These are phyloP conservation scores for Lupinus albus DNA, from an alignment of 306 rosid species.

Conservation along the genomic window DNA sequence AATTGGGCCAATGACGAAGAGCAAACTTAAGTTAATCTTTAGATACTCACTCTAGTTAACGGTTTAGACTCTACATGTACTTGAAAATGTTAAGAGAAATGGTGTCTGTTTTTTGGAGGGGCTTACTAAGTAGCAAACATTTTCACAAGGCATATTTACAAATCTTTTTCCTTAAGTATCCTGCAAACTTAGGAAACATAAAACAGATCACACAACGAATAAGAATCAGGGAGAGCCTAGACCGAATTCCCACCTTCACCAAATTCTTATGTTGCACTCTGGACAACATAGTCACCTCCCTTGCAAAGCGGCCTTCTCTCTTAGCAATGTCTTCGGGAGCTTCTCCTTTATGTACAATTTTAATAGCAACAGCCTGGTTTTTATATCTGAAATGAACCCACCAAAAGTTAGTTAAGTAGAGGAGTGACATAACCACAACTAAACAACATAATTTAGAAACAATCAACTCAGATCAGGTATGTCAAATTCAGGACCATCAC, in stretches of 20 bases:
- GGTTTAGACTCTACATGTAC: no score
- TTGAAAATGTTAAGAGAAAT: no score
- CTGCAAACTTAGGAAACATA: background rate
- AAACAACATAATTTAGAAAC: background rate
- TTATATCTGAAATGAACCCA: conserved; percentile 61
- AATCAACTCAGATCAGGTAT: conserved; percentile 36
- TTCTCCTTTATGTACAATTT: conserved; percentile 83
- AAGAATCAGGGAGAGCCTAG: no score
- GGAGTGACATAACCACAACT: conserved; percentile 12
- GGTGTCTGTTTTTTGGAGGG: background rate
- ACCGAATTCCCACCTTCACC: conserved; percentile 69
- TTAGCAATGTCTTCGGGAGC: conserved; percentile 70
- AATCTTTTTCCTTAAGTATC: background rate
- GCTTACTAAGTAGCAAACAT: no score
- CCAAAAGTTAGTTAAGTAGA: conserved; percentile 29
- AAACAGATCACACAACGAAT: no score
- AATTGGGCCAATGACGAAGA: no score
- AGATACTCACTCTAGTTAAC: no score
- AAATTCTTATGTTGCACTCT: conserved; percentile 92
- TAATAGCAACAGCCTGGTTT: conserved; percentile 84
- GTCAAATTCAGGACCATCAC: conserved; percentile 33
- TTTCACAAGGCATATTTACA: no score
- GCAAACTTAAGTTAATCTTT: no score
- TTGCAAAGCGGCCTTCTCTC: conserved; percentile 77
- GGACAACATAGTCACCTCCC: conserved; percentile 91